phyloP scores from a whole-genome alignment of 352 stramenopile species.

The Phytophthora pistaciae region DNA sequence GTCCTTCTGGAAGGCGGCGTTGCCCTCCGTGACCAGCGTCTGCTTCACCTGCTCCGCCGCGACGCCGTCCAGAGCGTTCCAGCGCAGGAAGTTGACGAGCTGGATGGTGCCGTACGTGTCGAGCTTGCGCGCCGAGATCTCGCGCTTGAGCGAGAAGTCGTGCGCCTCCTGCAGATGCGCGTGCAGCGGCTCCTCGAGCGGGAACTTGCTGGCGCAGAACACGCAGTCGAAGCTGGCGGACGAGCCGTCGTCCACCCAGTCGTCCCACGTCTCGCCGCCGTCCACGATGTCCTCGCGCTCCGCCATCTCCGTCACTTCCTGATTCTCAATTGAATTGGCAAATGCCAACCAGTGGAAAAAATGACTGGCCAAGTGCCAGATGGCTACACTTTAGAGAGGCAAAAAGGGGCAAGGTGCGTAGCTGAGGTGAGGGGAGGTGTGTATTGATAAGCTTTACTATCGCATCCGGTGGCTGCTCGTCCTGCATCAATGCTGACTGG shows the following conservation, averaged over 20 bases:
- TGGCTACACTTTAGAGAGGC: slow-evolving; percentile 31
- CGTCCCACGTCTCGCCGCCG: slow-evolving; percentile 78
- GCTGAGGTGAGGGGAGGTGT: slow-evolving; percentile 8
- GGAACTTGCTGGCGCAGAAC: slow-evolving; percentile 68
- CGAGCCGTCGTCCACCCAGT: slow-evolving; percentile 81
- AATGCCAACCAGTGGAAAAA: slow-evolving; percentile 18
- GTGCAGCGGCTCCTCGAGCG: slow-evolving; percentile 61
- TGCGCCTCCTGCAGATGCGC: slow-evolving; percentile 63
- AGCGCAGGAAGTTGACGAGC: slow-evolving; percentile 80
- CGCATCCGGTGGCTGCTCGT: slow-evolving; percentile 15
- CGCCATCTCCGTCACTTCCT: slow-evolving; percentile 8
- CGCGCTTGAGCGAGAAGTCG: slow-evolving; percentile 66
- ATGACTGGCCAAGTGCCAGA: slow-evolving; percentile 26
- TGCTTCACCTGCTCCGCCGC: slow-evolving; percentile 51
- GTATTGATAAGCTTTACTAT: slow-evolving; percentile 32
- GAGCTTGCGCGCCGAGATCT: slow-evolving; percentile 61
- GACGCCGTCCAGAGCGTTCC: slow-evolving; percentile 51
- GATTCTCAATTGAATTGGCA: slow-evolving; percentile 25
- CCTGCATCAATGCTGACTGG: slow-evolving; percentile 1
- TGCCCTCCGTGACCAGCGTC: slow-evolving; percentile 54
- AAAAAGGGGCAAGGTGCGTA: slow-evolving; percentile 1
- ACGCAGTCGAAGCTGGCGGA: slow-evolving; percentile 68
- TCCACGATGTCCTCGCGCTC: slow-evolving; percentile 30
- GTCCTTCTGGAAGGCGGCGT: slow-evolving; percentile 65
- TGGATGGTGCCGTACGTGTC: slow-evolving; percentile 87